These are phyloP conservation scores for Lachancea quebecensis DNA, from an alignment of 805 yeast species.

Conservation along the genomic window DNA sequence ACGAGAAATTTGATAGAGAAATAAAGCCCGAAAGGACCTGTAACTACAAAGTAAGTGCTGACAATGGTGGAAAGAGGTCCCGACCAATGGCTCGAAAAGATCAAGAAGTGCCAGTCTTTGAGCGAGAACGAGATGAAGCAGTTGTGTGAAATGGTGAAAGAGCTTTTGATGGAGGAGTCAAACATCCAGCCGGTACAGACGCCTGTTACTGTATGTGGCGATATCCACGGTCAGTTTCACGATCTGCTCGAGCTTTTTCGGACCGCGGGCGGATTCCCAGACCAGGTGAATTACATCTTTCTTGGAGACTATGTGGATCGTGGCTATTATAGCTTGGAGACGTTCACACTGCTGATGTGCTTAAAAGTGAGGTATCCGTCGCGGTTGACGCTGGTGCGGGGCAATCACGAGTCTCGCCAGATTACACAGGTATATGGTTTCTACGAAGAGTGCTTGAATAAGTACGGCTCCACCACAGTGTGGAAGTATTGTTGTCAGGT, in stretches of 20 bases:
- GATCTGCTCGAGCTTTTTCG: constrained; percentile 86
- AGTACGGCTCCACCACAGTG: constrained; percentile 89
- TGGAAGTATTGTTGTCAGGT: constrained; percentile 97
- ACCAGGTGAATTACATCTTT: constrained; percentile 73
- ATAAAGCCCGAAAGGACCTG: background rate
- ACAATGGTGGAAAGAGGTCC: constrained; percentile 76
- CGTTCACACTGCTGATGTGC: constrained; percentile 90
- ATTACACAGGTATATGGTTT: constrained; percentile 98
- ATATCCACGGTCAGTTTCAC: constrained; percentile 97
- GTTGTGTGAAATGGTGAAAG: constrained; percentile 91
- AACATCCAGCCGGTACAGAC: constrained; percentile 90
- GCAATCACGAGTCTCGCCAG: constrained; percentile 96
- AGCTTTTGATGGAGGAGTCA: constrained; percentile 89
- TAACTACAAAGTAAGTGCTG: background rate
- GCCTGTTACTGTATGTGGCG: constrained; percentile 95
- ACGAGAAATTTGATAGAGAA: constrained; percentile 1
- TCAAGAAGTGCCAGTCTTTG: constrained; percentile 80
- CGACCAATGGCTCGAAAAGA: constrained; percentile 92
- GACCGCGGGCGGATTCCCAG: constrained; percentile 88
- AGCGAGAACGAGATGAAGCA: constrained; percentile 94
- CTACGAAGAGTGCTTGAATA: constrained; percentile 89
- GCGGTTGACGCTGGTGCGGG: constrained; percentile 84
- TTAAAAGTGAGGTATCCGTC: constrained; percentile 83
- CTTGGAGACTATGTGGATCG: constrained; percentile 96
- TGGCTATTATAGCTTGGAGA: constrained; percentile 93